These are phyloP conservation scores for Thelephora ganbajun DNA, from an alignment of 768 basidiomycete genomes.

Conservation along the genomic window DNA sequence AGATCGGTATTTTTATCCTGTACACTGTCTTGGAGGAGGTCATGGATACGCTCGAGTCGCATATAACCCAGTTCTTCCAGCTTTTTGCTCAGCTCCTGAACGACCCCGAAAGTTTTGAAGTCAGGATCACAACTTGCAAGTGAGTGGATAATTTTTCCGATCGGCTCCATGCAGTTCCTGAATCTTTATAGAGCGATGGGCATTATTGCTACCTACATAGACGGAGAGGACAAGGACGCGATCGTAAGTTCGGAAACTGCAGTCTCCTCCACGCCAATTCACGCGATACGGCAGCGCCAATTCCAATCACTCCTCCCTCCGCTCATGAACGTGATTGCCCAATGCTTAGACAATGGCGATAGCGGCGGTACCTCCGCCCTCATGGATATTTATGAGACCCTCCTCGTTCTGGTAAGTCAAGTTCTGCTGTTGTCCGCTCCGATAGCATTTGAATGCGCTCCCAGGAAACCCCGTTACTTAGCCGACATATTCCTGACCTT, in stretches of 20 bases:
- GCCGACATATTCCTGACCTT: conserved; percentile 77
- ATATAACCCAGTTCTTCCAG: conserved; percentile 61
- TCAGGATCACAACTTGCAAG: conserved; percentile 83
- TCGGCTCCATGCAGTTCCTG: neutral
- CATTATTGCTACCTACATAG: conserved; percentile 86
- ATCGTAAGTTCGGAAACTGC: conserved; percentile 50
- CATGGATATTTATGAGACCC: conserved; percentile 92
- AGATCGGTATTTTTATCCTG: conserved; percentile 83
- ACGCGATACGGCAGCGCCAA: conserved; percentile 37
- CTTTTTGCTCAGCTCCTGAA: conserved; percentile 58
- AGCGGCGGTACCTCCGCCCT: conserved; percentile 75
- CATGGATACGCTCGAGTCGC: conserved; percentile 76
- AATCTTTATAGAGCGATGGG: conserved; percentile 53
- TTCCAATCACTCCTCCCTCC: conserved; percentile 79
- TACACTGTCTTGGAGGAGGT: conserved; percentile 87
- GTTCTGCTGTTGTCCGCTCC: neutral
- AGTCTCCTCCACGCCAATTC: neutral
- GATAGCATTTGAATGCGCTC: neutral
- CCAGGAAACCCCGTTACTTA: conserved; percentile 88
- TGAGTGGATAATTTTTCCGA: conserved; percentile 17
- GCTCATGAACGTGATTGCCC: conserved; percentile 82
- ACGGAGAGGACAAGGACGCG: conserved; percentile 72
- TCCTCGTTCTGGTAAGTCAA: conserved; percentile 69
- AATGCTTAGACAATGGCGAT: conserved; percentile 66
- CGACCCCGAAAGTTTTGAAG: conserved; percentile 82